Evolutionary conservation across 345 rosid species (phyloP).

Genomic region (Corchorus capsularis): DNA sequence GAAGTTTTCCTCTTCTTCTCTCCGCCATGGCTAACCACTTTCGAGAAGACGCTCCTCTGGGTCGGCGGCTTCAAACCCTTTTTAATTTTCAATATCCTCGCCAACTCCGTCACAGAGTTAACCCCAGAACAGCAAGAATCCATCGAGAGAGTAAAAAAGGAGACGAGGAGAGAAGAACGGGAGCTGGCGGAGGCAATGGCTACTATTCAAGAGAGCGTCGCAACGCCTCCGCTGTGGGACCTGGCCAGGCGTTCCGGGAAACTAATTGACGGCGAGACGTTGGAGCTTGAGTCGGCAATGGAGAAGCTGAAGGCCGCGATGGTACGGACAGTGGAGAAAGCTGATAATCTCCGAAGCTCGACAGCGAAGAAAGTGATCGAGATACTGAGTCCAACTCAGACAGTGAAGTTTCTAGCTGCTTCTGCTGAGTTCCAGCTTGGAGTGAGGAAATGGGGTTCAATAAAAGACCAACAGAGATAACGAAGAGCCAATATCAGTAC

Average conservation of each 20-base stretch:
- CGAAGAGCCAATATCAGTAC: neutral
- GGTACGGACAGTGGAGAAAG: slow-evolving; percentile 30
- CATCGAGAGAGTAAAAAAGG: slow-evolving; percentile 28
- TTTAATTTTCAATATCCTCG: slow-evolving; percentile 33
- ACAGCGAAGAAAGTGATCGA: slow-evolving; percentile 28
- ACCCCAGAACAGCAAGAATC: slow-evolving; percentile 26
- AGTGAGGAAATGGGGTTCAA: slow-evolving; percentile 26
- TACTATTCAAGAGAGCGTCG: slow-evolving; percentile 45
- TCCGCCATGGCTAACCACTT: slow-evolving; percentile 47
- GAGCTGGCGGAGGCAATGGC: slow-evolving; percentile 40
- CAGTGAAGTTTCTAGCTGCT: slow-evolving; percentile 33
- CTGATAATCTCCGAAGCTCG: slow-evolving; percentile 28
- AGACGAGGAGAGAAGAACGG: slow-evolving; percentile 35
- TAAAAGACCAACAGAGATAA: slow-evolving; percentile 1
- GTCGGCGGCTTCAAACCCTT: slow-evolving; percentile 43
- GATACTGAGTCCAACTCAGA: slow-evolving; percentile 35
- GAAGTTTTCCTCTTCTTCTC: slow-evolving; percentile 35
- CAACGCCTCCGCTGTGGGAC: slow-evolving; percentile 26
- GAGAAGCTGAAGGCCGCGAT: slow-evolving; percentile 22
- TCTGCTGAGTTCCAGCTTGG: slow-evolving; percentile 33
- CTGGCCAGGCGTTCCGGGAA: slow-evolving; percentile 23
- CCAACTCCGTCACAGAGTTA: slow-evolving; percentile 22
- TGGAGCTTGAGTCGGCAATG: slow-evolving; percentile 28
- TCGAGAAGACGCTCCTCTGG: slow-evolving; percentile 41
- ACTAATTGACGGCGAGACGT: slow-evolving; percentile 20